Evolutionary conservation across 176 grass and related monocot species (phyloP), one percentile per base, ranked within the genome.

Genomic region (Avena sativa): DNA sequence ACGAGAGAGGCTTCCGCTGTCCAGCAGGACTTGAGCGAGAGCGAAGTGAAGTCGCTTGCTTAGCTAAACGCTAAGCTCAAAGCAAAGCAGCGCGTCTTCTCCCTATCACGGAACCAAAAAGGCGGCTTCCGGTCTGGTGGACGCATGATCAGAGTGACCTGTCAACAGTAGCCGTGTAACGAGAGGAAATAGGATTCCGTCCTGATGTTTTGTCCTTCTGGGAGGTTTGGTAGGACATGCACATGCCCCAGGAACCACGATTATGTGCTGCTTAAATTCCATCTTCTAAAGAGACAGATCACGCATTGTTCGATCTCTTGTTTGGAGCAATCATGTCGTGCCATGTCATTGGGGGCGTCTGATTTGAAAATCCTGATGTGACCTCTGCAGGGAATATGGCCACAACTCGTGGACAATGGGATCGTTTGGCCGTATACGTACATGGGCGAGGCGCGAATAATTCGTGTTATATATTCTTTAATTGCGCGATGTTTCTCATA

Each of bases 1-100:
- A 69, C 89, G 68, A 80, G 74, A 80, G 50, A 28, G 82, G 34
- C 12, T 81, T 16, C 88, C 76, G 81, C 87, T 88, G 77, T 95
- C 86, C 12, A 74, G 43, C 28, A 28, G 40, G 71, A 8, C 71
- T 74, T 1, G 12, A 12, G 14, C 40, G 71, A 74, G 69, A 49
- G 23, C 2, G 1, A 14, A 76, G 83, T 72, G 28, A 47, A 30
- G 71, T 87, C 85, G 52, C 47, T 74, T 56, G 79, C 48, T 85
- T 89, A 48, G 40, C 63, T 56, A 57, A 28, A 62, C 66, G 43
- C n/a, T 28, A 17, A 78, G 16, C n/a, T 65, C 72, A 89, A 73
- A 65, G 51, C 57, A 1, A 6, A 5, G 50, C 14, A 5, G 50
- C 14, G 46, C 76, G 56, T 32, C 69, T 76, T 80, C 32, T 84